Evolutionary conservation across 78 protist species (phyloP), one percentile per base, ranked within the genome.

Genomic region (Dictyostelium brefeldianum): DNA sequence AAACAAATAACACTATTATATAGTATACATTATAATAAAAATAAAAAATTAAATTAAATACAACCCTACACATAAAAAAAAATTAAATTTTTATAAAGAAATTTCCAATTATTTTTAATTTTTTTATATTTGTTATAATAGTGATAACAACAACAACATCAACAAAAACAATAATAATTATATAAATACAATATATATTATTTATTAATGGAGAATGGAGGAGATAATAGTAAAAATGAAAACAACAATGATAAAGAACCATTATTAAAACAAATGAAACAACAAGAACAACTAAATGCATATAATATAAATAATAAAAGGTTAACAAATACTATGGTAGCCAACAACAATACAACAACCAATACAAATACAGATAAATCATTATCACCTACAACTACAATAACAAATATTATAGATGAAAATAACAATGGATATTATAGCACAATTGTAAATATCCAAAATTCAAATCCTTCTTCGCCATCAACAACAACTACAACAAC

Each of bases 191-290:
- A 53, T 0, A 53, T 0, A 53, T 20, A 56, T 20, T 20, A 1
- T 56, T 20, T 20, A 56, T 56, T 56, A 56, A 62, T 62, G 70
- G 70, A 62, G 3, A 62, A 11, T 9, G 70, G 22, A 62, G 27
- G 14, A 62, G 70, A 62, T 62, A 31, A 25, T 25, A 4, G 5
- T 56, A 15, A 56, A 4, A 56, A 62, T 62, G 27, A 56, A 4
- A 22, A 59, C 22, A 62, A n/a, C 41, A 62, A 62, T 25, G 70
- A 62, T 62, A 62, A 62, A 62, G 70, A 62, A 10, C 70, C 70
- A 62, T 36, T 62, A 0, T 62, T 62, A 62, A 62, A 62, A 25
- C 43, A 36, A 36, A 36, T 36, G 43, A 62, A 62, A 9, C 69
- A 59, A 22, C 70, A 62, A 8, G 10, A 62, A 25, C 41, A 62